phyloP scores from a whole-genome alignment of 2,329 filamentous ascomycete genomes.

The Aspergillus phoenicis region DNA sequence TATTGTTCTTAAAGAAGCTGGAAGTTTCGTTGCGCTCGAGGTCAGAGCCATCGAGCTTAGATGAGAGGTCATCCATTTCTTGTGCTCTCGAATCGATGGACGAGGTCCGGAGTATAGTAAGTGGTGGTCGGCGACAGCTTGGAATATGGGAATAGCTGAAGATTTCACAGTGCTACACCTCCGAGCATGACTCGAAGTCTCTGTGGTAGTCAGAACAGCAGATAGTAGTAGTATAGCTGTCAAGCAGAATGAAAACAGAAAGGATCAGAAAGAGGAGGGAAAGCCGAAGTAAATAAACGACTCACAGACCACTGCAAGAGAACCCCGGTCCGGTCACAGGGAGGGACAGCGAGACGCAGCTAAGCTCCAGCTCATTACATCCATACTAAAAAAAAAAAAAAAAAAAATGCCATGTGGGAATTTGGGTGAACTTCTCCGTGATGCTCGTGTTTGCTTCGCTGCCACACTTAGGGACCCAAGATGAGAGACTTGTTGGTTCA shows the following conservation, averaged over 20 bases:
- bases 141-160: not conserved
- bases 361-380: too few relatives aligned
- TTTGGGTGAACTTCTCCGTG: too few relatives aligned
- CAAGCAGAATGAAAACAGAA: not conserved
- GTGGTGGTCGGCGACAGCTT: not conserved
- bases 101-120: not conserved
- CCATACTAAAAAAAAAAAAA: too few relatives aligned
- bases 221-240: not conserved
- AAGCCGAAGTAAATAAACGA: not conserved
- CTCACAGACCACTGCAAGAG: too few relatives aligned
- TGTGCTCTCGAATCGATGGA: too few relatives aligned
- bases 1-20: conserved; percentile 56
- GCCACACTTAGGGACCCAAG: too few relatives aligned
- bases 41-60: conserved; percentile 21
- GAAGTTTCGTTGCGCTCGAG: conserved; percentile 34
- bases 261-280: not conserved
- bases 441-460: too few relatives aligned
- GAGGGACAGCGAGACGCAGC: too few relatives aligned
- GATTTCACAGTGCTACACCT: not conserved
- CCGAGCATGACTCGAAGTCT: not conserved
- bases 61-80: not conserved
- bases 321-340: too few relatives aligned
- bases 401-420: too few relatives aligned
- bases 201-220: not conserved
- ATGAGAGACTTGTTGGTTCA: not conserved